Evolutionary conservation across 306 rosid species (phyloP).

Genomic region (Chamaecrista fasciculata): DNA sequence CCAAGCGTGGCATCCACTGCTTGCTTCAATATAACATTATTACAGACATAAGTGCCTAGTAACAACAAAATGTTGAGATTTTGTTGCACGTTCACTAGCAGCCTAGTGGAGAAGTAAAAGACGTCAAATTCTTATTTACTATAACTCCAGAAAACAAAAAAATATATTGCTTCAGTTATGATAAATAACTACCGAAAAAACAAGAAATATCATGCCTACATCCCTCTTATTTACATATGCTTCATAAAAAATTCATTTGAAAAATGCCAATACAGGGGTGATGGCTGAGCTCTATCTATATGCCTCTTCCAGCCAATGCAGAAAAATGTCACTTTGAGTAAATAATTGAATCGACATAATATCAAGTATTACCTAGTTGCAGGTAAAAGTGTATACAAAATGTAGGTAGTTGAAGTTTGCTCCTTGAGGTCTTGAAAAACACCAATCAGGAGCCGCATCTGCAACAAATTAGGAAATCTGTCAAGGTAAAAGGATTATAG

Average conservation of each 20-base stretch:
- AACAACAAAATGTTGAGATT: conserved; percentile 7
- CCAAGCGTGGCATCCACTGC: not conserved
- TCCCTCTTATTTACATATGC: conserved; percentile 30
- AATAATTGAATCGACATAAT: conserved; percentile 30
- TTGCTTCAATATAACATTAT: not conserved
- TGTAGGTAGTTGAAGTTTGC: conserved; percentile 25
- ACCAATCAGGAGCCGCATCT: conserved; percentile 46
- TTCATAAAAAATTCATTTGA: conserved; percentile 32
- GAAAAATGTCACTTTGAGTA: conserved; percentile 22
- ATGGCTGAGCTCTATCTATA: conserved; percentile 35
- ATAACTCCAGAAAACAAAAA: conserved; percentile 30
- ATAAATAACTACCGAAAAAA: conserved; percentile 26
- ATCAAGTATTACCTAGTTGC: conserved; percentile 30
- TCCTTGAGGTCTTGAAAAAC: conserved; percentile 29
- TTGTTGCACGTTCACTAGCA: conserved; percentile 1
- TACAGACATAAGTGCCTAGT: conserved; percentile 5
- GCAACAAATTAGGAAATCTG: conserved; percentile 30
- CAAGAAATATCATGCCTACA: conserved; percentile 15
- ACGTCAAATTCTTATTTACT: conserved; percentile 22
- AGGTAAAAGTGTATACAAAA: conserved; percentile 32
- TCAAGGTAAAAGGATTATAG: conserved; percentile 26
- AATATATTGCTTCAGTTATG: conserved; percentile 19
- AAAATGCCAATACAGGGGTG: conserved; percentile 29
- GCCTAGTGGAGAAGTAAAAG: conserved; percentile 1
- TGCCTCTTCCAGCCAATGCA: conserved; percentile 32